Evolutionary conservation across 441 rosid species (phyloP).

Genomic region (Omphalea diandra): DNA sequence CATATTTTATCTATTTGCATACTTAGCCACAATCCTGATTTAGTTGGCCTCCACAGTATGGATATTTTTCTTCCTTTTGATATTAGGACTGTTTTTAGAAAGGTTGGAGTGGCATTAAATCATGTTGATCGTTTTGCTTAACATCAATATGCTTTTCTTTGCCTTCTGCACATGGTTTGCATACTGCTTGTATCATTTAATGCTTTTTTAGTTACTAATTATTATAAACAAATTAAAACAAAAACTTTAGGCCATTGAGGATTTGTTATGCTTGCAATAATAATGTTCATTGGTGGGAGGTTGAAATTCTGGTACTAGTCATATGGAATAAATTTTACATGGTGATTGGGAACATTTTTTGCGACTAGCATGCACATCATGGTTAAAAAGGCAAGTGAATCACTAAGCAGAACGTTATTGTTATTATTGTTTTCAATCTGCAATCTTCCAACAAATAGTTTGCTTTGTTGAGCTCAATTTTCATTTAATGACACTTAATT

Average conservation of each 20-base stretch:
- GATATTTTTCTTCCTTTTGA: background rate
- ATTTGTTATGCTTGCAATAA: background rate
- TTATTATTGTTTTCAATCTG: background rate
- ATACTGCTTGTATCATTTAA: background rate
- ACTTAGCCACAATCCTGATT: background rate
- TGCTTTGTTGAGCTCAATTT: background rate
- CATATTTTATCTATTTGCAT: too few species aligned
- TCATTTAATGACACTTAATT: conserved; percentile 2
- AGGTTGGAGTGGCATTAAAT: background rate
- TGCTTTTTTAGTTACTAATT: background rate
- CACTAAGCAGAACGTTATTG: background rate
- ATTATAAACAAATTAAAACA: background rate
- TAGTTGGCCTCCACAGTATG: too few species aligned
- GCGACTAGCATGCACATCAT: background rate
- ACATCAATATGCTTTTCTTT: background rate
- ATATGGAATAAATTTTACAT: too few species aligned
- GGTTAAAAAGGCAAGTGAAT: background rate
- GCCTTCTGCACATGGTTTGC: background rate
- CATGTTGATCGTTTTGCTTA: background rate
- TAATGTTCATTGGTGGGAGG: background rate
- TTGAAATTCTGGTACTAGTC: background rate
- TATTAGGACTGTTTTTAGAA: background rate
- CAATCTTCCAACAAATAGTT: background rate
- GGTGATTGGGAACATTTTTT: background rate
- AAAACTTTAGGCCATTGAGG: background rate